Evolutionary conservation across 306 rosid species (phyloP), one percentile per base, ranked within the genome.

Genomic region (Prunus fruticosa): DNA sequence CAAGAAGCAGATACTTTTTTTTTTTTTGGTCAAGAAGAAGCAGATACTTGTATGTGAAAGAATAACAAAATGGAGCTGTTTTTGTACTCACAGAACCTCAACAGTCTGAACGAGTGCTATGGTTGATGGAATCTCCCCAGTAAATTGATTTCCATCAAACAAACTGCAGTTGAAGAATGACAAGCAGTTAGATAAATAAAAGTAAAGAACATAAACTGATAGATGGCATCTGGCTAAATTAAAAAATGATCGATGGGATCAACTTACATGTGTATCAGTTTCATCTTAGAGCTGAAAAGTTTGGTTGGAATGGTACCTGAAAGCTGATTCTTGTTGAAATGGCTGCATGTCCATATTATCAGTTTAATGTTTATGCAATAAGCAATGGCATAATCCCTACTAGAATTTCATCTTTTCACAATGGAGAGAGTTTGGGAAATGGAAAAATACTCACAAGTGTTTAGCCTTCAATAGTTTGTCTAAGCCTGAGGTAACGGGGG

Each of bases 61-160:
- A 51, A 49, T 41, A 57, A 58, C 20, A 74, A 64, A 82, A 18
- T 62, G 43, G 74, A 66, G 75, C 80, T 79, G 43, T 13, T 67
- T 79, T 32, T 28, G 57, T 82, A 91, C 99, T 92, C 87, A 95
- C 99, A 95, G 97, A 88, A 93, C 98, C 78, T 95, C 97, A 43
- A 95, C 88, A 73, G 87, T 92, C 81, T 81, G 79, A 76, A 95
- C 93, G 74, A 82, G 89, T 77, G 90, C 92, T 67, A 95, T 4
- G 62, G 99, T 81, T 14, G 90, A 71, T 13, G 99, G 99, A 58
- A 95, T 84, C 58, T 38, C 45, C 71, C 96, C 99, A 34, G 41
- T 82, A 30, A 95, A 70, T 16, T 75, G 47, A 82, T 95, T 95
- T 67, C 93, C 96, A 83, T 95, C 90, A 82, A 92, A 89, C 75